Percentiles rank a stretch among this genome's conserved stretches.
These are phyloP conservation scores for Penicillium sp. DNA, from an alignment of 2,329 filamentous ascomycete genomes.

Conservation along the genomic window DNA sequence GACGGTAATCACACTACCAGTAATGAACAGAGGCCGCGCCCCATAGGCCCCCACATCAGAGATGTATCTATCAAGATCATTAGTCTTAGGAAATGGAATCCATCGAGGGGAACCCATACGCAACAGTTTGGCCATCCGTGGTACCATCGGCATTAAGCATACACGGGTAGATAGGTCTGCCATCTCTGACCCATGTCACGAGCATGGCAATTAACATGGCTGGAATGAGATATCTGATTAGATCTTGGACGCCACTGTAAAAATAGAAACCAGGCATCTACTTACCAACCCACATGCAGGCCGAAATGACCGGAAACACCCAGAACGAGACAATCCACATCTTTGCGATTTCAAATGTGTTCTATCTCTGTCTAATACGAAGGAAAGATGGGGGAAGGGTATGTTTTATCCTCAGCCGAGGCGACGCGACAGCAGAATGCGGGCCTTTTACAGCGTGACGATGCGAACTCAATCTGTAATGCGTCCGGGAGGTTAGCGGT, in stretches of 20 bases:
- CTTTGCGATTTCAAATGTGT: constrained; percentile 3
- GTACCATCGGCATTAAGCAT: constrained; percentile 44
- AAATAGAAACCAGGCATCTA: not conserved
- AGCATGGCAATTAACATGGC: constrained; percentile 63
- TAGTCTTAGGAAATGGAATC: not conserved
- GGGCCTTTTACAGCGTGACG: not conserved
- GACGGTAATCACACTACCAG: constrained; percentile 63
- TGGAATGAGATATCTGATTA: constrained; percentile 22
- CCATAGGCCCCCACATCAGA: constrained; percentile 59
- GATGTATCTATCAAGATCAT: constrained; percentile 37
- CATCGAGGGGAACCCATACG: constrained; percentile 45
- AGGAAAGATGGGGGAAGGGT: not conserved
- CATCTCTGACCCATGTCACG: constrained; percentile 55
- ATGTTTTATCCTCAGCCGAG: not conserved
- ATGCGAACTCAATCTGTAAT: not conserved
- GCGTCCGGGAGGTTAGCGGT: not conserved
- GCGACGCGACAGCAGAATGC: constrained; percentile 3
- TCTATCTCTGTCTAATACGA: not conserved
- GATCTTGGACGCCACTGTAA: not conserved
- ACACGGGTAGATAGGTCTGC: constrained; percentile 53
- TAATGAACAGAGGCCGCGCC: constrained; percentile 64
- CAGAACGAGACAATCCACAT: constrained; percentile 51
- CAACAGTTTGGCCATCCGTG: constrained; percentile 50
- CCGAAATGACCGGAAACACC: constrained; percentile 61
- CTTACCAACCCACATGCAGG: constrained; percentile 55